Evolutionary conservation across 192 early-diverging fungal genomes (phyloP), one percentile per base, ranked within the genome.

Genomic region (Backusella westeae): DNA sequence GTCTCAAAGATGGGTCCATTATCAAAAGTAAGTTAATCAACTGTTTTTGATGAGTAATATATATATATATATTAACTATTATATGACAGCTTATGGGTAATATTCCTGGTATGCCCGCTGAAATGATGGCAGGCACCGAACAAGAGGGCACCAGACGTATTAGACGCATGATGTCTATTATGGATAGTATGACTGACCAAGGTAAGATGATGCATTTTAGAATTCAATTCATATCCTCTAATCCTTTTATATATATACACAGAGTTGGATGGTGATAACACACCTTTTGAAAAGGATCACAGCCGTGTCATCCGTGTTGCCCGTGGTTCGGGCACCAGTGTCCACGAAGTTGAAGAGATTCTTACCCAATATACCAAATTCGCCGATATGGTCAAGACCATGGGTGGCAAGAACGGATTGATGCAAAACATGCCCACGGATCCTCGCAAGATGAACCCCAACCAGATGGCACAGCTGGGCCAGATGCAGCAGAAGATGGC

Each of bases 171-270:
- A 88, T 96, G 91, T 94, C 93, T 73, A 92, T 97, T 78, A 95
- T 98, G 89, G 97, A 98, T 80, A 95, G 93, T 76, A 98, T 98
- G 97, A 98, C 89, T 4, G 95, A 97, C 17, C 41, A 80, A 70
- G 81, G 82, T 83, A 82, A 29, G 26, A 3, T 23, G 34, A 35
- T 29, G 32, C 32, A 32, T 12, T 4, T 29, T 66, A 6, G 9
- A 29, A 3, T 32, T 32, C 32, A 52, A 19, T 52, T 14, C 4
- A 6, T 52, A 17, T 52, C 19, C 15, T 3, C 4, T 17, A 52
- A 21, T 21, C n/a, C 21, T n/a, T 35, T n/a, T 32, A 15, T 2
- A 10, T 49, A 15, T 2, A 12, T 26, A 32, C 32, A 32, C 32
- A 32, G 97, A 98, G 82, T 85, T 98, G 34, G 93, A 93, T 76